phyloP scores from a whole-genome alignment of 805 yeast genomes.

The Debaryomyces castellii region DNA sequence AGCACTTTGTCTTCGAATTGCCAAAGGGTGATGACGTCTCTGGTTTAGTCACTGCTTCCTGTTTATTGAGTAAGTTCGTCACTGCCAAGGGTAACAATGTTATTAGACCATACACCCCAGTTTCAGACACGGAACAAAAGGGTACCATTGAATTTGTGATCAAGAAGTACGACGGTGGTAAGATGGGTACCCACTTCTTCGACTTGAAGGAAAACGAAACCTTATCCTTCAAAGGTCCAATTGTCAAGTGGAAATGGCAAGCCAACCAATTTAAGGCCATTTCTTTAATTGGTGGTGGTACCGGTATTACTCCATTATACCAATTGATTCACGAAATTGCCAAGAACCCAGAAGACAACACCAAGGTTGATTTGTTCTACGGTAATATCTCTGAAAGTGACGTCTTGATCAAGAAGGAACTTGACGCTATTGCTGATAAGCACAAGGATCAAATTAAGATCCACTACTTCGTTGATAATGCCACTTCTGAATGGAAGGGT shows the following conservation, averaged over 20 bases:
- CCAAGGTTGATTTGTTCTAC: conserved; percentile 79
- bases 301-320: conserved; percentile 94
- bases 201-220: conserved; percentile 75
- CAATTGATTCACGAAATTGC: conserved; percentile 79
- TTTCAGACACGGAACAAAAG: conserved; percentile 61
- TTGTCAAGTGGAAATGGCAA: conserved; percentile 85
- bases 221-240: conserved; percentile 90
- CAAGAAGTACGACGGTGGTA: conserved; percentile 83
- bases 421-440: conserved; percentile 65
- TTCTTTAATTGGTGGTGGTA: conserved; percentile 90
- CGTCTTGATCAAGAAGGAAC: conserved; percentile 73
- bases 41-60: conserved; percentile 80
- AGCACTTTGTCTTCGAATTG: conserved; percentile 67
- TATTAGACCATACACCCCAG: conserved; percentile 88
- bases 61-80: conserved; percentile 75
- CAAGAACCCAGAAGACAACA: conserved; percentile 80
- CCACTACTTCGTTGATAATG: conserved; percentile 76
- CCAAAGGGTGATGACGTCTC: conserved; percentile 64
- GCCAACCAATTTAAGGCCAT: conserved; percentile 81
- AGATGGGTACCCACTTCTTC: conserved; percentile 74
- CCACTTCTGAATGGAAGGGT: conserved; percentile 52
- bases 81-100: conserved; percentile 85
- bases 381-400: conserved; percentile 80
- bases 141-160: conserved; percentile 80
- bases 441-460: conserved; percentile 78